These are phyloP conservation scores for Neospora caninum DNA, from an alignment of 169 alveolate species.

Conservation along the genomic window DNA sequence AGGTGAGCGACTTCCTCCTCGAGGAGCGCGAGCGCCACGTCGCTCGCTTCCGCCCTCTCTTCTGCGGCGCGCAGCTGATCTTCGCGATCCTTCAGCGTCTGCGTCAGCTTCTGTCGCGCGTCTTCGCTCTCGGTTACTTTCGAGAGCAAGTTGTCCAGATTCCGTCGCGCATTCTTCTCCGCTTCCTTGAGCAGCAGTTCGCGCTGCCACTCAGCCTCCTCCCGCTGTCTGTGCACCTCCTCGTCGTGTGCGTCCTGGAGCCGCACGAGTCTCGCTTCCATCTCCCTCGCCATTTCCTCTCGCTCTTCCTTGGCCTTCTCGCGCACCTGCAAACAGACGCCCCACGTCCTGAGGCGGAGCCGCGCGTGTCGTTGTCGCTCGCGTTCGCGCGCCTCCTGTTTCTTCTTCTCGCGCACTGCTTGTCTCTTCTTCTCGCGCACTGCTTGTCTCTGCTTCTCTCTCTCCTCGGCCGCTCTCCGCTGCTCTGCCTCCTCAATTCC, in stretches of 20 bases:
- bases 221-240: neutral
- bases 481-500: neutral
- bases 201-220: neutral
- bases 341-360: neutral
- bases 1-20: neutral
- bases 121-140: neutral
- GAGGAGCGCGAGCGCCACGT: neutral
- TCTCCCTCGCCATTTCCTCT: neutral
- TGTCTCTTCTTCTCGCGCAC: neutral
- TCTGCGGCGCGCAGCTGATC: neutral
- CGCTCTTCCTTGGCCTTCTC: neutral
- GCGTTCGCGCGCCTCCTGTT: neutral
- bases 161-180: constrained; percentile 3
- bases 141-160: neutral
- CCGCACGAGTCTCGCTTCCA: neutral
- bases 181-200: neutral
- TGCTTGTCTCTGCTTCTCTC: neutral
- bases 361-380: neutral
- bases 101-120: neutral
- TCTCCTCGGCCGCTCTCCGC: neutral
- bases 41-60: neutral
- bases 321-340: neutral
- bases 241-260: neutral
- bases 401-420: neutral
- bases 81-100: neutral